phyloP scores from a whole-genome alignment of 768 basidiomycete genomes.

The Tephrocybe sp. region DNA sequence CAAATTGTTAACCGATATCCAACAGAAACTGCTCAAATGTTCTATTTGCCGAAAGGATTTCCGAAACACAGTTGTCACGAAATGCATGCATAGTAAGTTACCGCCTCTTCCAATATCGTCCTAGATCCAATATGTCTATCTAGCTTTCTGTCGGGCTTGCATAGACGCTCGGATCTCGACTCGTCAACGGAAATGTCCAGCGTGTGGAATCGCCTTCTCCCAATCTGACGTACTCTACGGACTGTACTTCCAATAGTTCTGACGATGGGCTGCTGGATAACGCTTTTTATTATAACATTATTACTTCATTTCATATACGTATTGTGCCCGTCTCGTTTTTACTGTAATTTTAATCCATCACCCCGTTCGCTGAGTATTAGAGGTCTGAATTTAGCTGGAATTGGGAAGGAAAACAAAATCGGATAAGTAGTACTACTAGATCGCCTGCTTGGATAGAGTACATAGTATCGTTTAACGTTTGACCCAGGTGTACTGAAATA shows the following conservation, averaged over 20 bases:
- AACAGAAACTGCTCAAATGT: constrained; percentile 81
- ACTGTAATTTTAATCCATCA: constrained; percentile 7
- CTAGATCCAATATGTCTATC: neutral
- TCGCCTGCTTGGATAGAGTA: neutral
- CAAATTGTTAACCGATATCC: neutral
- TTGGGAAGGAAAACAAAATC: neutral
- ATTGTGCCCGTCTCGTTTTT: constrained; percentile 11
- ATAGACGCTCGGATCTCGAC: constrained; percentile 86
- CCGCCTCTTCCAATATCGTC: neutral
- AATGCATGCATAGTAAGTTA: constrained; percentile 88
- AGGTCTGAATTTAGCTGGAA: neutral
- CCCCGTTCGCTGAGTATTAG: neutral
- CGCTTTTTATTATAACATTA: constrained; percentile 14
- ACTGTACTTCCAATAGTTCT: constrained; percentile 46
- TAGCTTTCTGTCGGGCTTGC: constrained; percentile 85
- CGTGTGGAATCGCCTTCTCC: constrained; percentile 80
- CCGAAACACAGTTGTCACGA: constrained; percentile 78
- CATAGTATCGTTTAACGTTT: constrained; percentile 68
- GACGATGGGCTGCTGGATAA: neutral
- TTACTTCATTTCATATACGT: constrained; percentile 15
- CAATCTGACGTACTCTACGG: constrained; percentile 68
- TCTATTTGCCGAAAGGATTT: constrained; percentile 81
- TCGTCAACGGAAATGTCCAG: constrained; percentile 92
- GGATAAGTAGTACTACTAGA: neutral
- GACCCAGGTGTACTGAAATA: constrained; percentile 86